phyloP scores from a whole-genome alignment of 1,139 yeast genomes.

The Scheffersomyces illinoinensis region DNA sequence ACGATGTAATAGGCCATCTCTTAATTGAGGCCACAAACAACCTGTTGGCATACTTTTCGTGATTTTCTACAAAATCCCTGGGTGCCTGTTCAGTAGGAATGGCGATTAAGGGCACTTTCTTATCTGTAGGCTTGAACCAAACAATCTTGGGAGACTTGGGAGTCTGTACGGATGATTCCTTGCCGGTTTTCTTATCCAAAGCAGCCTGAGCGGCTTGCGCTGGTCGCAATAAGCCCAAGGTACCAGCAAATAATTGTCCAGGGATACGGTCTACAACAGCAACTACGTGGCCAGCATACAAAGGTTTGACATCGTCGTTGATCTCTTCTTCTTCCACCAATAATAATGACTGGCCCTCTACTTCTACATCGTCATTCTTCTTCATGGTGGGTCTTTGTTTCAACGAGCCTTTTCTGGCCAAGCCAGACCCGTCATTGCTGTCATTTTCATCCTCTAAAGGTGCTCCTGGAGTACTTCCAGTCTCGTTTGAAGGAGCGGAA shows the following conservation, averaged over 20 bases:
- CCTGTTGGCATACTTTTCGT: constrained; percentile 77
- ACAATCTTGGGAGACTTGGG: constrained; percentile 85
- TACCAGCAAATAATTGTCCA: constrained; percentile 92
- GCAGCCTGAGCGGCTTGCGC: constrained; percentile 93
- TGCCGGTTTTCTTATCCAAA: constrained; percentile 61
- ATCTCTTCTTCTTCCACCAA: constrained; percentile 95
- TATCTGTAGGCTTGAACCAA: constrained; percentile 98
- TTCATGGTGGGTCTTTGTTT: constrained; percentile 98
- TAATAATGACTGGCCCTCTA: constrained; percentile 91
- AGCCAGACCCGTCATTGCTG: constrained; percentile 24
- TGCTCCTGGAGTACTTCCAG: constrained; percentile 12
- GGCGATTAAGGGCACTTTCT: constrained; percentile 95
- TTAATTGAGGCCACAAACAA: constrained; percentile 93
- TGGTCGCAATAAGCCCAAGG: constrained; percentile 89
- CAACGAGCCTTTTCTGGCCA: constrained; percentile 85
- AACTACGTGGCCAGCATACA: constrained; percentile 97
- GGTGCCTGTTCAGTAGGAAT: constrained; percentile 99
- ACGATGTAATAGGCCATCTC: constrained; percentile 98
- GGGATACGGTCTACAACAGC: constrained; percentile 98
- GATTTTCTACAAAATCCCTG: constrained; percentile 89
- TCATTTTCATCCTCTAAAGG: constrained; percentile 22
- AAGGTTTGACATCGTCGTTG: constrained; percentile 87
- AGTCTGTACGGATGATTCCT: constrained; percentile 48
- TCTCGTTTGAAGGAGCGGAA: constrained; percentile 33
- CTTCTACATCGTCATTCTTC: constrained; percentile 97